These are phyloP conservation scores for Colletotrichum neosansevieriae DNA, from an alignment of 2,329 filamentous ascomycete genomes.

Conservation along the genomic window DNA sequence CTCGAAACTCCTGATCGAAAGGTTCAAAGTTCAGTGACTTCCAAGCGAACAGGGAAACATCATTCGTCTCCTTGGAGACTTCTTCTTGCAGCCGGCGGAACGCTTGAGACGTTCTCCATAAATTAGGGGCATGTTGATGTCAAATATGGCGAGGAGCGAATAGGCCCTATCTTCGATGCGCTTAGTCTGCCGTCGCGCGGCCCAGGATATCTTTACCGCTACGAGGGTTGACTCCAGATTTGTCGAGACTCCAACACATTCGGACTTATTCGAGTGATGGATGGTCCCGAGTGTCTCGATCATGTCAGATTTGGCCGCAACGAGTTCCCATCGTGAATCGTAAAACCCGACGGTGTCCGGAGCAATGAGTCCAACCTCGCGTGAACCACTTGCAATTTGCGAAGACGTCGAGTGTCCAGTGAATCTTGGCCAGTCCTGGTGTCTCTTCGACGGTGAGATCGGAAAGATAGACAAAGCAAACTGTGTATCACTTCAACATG, in stretches of 20 bases:
- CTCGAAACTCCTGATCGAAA: too few species aligned
- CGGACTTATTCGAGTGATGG: background rate
- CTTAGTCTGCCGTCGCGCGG: constrained; percentile 42
- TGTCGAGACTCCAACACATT: background rate
- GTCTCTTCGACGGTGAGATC: background rate
- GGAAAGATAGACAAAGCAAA: constrained; percentile 42
- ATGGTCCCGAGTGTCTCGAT: background rate
- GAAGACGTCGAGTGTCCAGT: background rate
- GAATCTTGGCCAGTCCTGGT: too few species aligned
- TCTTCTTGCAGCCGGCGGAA: too few species aligned
- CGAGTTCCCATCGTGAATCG: background rate
- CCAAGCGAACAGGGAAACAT: too few species aligned
- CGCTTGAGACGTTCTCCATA: too few species aligned
- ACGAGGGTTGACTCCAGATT: background rate
- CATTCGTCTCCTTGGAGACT: too few species aligned
- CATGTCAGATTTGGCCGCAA: background rate
- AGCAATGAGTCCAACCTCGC: constrained; percentile 4
- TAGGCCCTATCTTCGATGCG: constrained; percentile 44
- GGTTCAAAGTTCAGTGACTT: too few species aligned
- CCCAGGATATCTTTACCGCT: constrained; percentile 46
- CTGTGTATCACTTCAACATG: constrained; percentile 42
- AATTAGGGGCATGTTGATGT: constrained; percentile 42
- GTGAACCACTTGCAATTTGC: background rate
- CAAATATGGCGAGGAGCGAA: constrained; percentile 45
- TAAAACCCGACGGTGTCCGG: background rate